These are phyloP conservation scores for Magnaporthiopsis incrustans DNA, from an alignment of 2,329 filamentous ascomycete genomes.

Conservation along the genomic window DNA sequence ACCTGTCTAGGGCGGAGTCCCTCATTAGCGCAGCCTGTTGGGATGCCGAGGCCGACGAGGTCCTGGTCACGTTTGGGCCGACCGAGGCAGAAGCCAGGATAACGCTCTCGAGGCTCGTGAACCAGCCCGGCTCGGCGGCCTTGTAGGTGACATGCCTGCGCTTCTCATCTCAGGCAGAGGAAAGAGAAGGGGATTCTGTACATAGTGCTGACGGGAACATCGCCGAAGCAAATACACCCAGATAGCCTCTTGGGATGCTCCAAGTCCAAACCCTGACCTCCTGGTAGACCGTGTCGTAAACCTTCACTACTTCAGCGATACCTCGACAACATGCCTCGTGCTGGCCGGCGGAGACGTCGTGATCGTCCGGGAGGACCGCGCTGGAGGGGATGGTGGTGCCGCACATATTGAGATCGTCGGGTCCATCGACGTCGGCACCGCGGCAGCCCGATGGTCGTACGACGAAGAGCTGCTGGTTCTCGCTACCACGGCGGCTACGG, in stretches of 20 bases:
- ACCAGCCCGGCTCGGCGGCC: conserved; percentile 3
- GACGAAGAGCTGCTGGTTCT: conserved; percentile 88
- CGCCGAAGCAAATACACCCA: conserved; percentile 21
- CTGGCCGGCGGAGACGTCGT: conserved; percentile 88
- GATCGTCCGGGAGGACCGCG: conserved; percentile 63
- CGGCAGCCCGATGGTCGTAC: conserved; percentile 84
- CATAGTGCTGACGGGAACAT: background rate
- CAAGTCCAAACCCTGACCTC: conserved; percentile 69
- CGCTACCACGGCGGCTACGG: conserved; percentile 67
- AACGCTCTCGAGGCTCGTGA: conserved; percentile 52
- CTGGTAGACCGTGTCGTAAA: conserved; percentile 66
- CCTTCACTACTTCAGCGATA: conserved; percentile 81
- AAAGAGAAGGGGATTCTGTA: background rate
- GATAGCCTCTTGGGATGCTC: conserved; percentile 85
- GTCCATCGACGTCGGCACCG: conserved; percentile 86
- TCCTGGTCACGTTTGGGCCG: conserved; percentile 81
- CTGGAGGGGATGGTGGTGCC: conserved; percentile 40
- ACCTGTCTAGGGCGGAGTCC: conserved; percentile 51
- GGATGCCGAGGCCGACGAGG: conserved; percentile 70
- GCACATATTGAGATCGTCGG: conserved; percentile 92
- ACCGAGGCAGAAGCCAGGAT: conserved; percentile 61
- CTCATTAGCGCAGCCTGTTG: conserved; percentile 72
- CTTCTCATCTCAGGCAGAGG: background rate
- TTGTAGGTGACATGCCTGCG: conserved; percentile 18
- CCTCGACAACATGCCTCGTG: conserved; percentile 68